phyloP scores from a whole-genome alignment of 2,329 filamentous ascomycete genomes.

The Neoascochyta sp. region DNA sequence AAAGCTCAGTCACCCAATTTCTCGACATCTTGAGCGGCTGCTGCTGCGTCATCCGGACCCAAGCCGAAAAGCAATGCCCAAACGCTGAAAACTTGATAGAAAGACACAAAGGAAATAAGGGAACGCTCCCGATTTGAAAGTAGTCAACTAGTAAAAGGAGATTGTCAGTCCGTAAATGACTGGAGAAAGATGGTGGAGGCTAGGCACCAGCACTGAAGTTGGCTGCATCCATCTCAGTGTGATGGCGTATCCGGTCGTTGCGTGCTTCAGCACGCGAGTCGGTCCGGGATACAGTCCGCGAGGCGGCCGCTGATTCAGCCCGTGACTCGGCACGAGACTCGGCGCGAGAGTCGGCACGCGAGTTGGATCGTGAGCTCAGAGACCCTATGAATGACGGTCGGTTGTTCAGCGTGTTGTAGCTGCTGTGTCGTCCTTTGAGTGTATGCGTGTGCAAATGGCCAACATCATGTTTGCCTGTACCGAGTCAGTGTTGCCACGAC shows the following conservation, averaged over 20 bases:
- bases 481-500: no score
- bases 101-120: slow-evolving; percentile 34
- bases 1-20: slow-evolving; percentile 15
- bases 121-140: slow-evolving; percentile 10
- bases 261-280: slow-evolving; percentile 18
- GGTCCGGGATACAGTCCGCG: slow-evolving; percentile 7
- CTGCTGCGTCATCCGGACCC: slow-evolving; percentile 22
- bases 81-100: slow-evolving; percentile 24
- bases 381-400: slow-evolving; percentile 31
- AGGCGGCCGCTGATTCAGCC: slow-evolving; percentile 8
- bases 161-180: slow-evolving; percentile 33
- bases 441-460: slow-evolving; percentile 41
- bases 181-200: slow-evolving; percentile 11
- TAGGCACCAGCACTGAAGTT: slow-evolving; percentile 29
- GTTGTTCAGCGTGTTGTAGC: slow-evolving; percentile 19
- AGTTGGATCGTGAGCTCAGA: slow-evolving; percentile 35
- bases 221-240: slow-evolving; percentile 24
- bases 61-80: slow-evolving; percentile 24
- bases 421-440: slow-evolving; percentile 31
- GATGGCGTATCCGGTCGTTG: slow-evolving; percentile 21
- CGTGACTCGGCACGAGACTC: slow-evolving; percentile 12
- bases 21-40: slow-evolving; percentile 25
- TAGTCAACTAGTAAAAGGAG: slow-evolving; percentile 24
- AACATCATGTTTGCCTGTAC: slow-evolving; percentile 51
- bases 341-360: slow-evolving; percentile 24